Conservation (phyloP, 2,329 filamentous ascomycete genomes). For the Neurospora sp. region DNA sequence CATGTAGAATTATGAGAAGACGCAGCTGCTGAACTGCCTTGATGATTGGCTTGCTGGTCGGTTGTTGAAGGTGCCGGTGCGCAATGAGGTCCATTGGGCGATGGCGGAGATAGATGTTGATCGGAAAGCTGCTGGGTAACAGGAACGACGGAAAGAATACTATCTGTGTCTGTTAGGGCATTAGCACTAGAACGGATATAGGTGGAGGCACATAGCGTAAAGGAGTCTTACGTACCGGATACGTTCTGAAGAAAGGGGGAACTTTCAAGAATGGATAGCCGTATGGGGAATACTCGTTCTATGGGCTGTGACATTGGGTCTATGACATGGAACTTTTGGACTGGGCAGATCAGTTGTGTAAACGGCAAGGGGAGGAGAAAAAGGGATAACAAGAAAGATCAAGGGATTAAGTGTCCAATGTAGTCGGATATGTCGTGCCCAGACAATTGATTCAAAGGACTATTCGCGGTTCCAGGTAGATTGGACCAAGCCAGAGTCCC, state of each 20-base stretch:
- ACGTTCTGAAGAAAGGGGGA: constrained; percentile 9
- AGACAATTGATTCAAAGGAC: neutral
- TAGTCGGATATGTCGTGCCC: neutral
- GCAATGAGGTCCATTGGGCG: neutral
- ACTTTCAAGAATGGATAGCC: constrained; percentile 11
- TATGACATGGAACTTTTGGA: constrained; percentile 2
- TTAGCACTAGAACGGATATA: neutral
- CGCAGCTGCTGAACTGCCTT: neutral
- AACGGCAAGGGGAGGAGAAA: neutral
- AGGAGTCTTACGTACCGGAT: neutral
- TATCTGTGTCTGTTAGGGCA: neutral
- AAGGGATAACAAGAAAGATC: neutral
- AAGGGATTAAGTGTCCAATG: neutral
- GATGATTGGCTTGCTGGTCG: neutral
- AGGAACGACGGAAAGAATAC: neutral
- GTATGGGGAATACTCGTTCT: constrained; percentile 13
- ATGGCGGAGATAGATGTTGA: neutral
- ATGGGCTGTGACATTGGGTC: constrained; percentile 3
- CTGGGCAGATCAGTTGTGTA: neutral
- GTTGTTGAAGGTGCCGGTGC: neutral
- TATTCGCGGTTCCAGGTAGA: constrained; percentile 1
- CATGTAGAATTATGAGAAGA: neutral
- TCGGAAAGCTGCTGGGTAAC: neutral
- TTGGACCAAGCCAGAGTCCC: neutral
- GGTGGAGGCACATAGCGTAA: neutral